phyloP scores from a whole-genome alignment of 768 basidiomycete species.

The Hemileccinum rubropunctum region DNA sequence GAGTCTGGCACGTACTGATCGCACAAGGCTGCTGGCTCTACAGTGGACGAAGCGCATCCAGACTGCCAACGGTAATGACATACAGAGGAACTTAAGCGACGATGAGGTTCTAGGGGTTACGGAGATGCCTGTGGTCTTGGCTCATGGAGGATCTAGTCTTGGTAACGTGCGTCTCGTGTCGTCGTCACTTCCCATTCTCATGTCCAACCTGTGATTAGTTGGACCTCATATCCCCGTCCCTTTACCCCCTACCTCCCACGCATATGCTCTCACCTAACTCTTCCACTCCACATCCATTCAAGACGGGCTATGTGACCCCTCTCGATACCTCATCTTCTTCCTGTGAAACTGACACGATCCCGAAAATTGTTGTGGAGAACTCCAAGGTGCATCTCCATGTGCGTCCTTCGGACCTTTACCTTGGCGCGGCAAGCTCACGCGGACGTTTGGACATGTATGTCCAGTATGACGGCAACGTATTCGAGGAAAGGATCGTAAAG shows the following conservation, averaged over 20 bases:
- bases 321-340: not conserved
- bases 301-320: constrained; percentile 5
- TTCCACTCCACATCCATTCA: constrained; percentile 11
- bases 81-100: not conserved
- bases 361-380: constrained; percentile 14
- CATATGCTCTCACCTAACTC: constrained; percentile 20
- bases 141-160: constrained; percentile 14
- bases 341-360: not conserved
- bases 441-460: constrained; percentile 33
- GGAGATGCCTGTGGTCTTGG: constrained; percentile 6
- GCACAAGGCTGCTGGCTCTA: constrained; percentile 12
- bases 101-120: constrained; percentile 2
- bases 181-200: too few species aligned
- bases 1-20: constrained; percentile 7
- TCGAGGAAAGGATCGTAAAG: constrained; percentile 34
- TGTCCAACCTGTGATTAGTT: constrained; percentile 21
- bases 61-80: too few species aligned
- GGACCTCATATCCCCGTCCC: constrained; percentile 33
- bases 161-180: constrained; percentile 27
- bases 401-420: constrained; percentile 43
- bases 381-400: constrained; percentile 32
- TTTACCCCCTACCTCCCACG: constrained; percentile 30
- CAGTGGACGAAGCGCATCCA: constrained; percentile 22
- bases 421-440: constrained; percentile 38
- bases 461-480: constrained; percentile 47